These are phyloP conservation scores for Trametes villosa DNA, from an alignment of 768 basidiomycete species.

Conservation along the genomic window DNA sequence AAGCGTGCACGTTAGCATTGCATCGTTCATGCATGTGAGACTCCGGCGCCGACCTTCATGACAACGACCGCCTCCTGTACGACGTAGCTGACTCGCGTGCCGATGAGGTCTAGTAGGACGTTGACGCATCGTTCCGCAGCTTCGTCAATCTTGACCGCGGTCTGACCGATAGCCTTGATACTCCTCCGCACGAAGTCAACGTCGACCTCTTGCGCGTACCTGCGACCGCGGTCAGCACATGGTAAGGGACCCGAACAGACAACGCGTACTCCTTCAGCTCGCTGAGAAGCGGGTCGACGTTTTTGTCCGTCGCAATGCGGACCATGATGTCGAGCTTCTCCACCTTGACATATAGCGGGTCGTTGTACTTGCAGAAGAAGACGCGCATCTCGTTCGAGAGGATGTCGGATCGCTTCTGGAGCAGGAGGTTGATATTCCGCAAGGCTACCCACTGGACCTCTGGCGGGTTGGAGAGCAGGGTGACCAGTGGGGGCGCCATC, in stretches of 20 bases:
- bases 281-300: slow-evolving; percentile 92
- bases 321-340: slow-evolving; percentile 99
- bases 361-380: slow-evolving; percentile 99
- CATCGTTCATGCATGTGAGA: not conserved
- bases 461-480: slow-evolving; percentile 92
- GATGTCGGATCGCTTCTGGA: slow-evolving; percentile 91
- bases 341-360: slow-evolving; percentile 97
- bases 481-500: slow-evolving; percentile 97
- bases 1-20: too few species aligned
- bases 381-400: slow-evolving; percentile 97
- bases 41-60: slow-evolving; percentile 78
- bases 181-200: slow-evolving; percentile 97
- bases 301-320: slow-evolving; percentile 84
- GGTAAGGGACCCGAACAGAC: not conserved
- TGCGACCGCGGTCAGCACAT: slow-evolving; percentile 35
- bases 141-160: slow-evolving; percentile 92
- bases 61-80: slow-evolving; percentile 98
- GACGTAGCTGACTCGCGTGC: slow-evolving; percentile 93
- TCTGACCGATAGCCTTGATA: slow-evolving; percentile 94
- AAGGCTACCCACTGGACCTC: slow-evolving; percentile 99
- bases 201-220: slow-evolving; percentile 96
- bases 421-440: slow-evolving; percentile 93
- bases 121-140: slow-evolving; percentile 95
- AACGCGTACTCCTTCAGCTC: slow-evolving; percentile 89
- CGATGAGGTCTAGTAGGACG: slow-evolving; percentile 90